Conservation (phyloP, 2,329 filamentous ascomycete genomes). For the Teratosphaeria destructans region DNA sequence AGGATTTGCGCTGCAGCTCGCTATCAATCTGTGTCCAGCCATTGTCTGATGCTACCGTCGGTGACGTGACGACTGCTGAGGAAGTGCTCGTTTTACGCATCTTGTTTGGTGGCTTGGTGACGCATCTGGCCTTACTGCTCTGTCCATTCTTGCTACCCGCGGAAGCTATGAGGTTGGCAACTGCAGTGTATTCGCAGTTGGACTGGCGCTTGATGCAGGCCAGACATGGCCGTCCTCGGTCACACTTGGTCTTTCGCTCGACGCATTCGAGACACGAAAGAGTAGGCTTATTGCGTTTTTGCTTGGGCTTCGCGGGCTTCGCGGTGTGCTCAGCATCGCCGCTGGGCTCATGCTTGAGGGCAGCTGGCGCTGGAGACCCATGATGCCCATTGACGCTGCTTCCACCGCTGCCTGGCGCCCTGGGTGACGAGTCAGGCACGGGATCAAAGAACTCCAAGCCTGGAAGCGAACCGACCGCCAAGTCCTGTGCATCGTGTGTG, state of each 20-base stretch:
- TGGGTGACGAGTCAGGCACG: neutral
- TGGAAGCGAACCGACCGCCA: neutral
- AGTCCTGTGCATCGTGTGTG: neutral
- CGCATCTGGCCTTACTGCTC: slow-evolving; percentile 19
- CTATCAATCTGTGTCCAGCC: slow-evolving; percentile 18
- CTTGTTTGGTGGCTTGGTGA: slow-evolving; percentile 26
- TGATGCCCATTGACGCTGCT: neutral
- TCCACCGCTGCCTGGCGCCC: neutral
- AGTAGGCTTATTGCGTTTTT: slow-evolving; percentile 77
- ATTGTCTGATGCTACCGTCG: slow-evolving; percentile 15
- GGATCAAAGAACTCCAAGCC: neutral
- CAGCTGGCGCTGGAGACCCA: neutral
- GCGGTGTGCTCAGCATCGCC: neutral
- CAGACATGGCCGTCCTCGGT: slow-evolving; percentile 54
- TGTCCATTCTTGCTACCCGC: slow-evolving; percentile 34
- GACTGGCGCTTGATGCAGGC: slow-evolving; percentile 66
- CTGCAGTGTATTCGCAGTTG: slow-evolving; percentile 62
- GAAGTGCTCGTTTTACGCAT: slow-evolving; percentile 19
- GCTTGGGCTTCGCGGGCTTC: slow-evolving; percentile 38
- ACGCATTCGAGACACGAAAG: slow-evolving; percentile 71
- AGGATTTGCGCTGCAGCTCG: slow-evolving; percentile 10
- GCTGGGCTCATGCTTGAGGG: slow-evolving; percentile 1
- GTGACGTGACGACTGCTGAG: slow-evolving; percentile 13
- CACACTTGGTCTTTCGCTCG: slow-evolving; percentile 76
- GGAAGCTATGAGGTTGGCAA: slow-evolving; percentile 58